A percentile compares a stretch with the other conserved stretches of the same genome.
These are phyloP conservation scores for Cladosporium sp. DNA, from an alignment of 2,329 filamentous ascomycete species.

Conservation along the genomic window DNA sequence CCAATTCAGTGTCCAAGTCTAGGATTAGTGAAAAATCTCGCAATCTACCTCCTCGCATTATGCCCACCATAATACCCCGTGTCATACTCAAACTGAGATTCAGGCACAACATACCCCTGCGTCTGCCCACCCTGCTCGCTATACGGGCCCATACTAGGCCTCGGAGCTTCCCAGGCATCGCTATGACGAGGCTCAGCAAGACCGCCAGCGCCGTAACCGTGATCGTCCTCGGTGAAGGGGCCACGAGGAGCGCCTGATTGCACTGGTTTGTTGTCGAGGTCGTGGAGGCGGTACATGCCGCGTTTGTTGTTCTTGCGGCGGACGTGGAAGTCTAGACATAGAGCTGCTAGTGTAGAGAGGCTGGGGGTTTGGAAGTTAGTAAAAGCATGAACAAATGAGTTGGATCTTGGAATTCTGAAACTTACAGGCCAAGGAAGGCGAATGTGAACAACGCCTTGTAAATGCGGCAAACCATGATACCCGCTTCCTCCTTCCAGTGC, in stretches of 20 bases:
- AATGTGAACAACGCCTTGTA: constrained; percentile 60
- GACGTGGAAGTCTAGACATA: constrained; percentile 49
- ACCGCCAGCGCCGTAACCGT: constrained; percentile 11
- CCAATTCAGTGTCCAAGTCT: too few species aligned
- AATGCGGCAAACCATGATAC: constrained; percentile 51
- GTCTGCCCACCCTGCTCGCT: constrained; percentile 22
- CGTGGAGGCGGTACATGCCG: constrained; percentile 48
- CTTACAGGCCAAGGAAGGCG: constrained; percentile 43
- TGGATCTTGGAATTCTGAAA: constrained; percentile 15
- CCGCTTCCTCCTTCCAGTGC: constrained; percentile 51
- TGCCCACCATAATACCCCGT: constrained; percentile 36
- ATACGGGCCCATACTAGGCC: constrained; percentile 25
- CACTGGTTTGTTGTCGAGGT: constrained; percentile 29
- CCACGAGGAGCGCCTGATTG: constrained; percentile 15
- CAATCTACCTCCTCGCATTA: constrained; percentile 1
- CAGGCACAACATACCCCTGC: constrained; percentile 38
- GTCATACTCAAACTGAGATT: constrained; percentile 40
- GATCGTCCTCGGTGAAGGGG: constrained; percentile 23
- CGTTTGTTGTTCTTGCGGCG: constrained; percentile 39
- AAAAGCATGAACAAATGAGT: constrained; percentile 6
- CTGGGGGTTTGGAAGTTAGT: constrained; percentile 20
- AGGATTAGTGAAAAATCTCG: too few species aligned
- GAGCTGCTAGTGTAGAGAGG: constrained; percentile 43
- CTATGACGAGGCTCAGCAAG: constrained; percentile 22
- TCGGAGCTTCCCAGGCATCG: constrained; percentile 30